Conservation (phyloP, 495 filamentous ascomycete genomes). For the Amniculicola lignicola region DNA sequence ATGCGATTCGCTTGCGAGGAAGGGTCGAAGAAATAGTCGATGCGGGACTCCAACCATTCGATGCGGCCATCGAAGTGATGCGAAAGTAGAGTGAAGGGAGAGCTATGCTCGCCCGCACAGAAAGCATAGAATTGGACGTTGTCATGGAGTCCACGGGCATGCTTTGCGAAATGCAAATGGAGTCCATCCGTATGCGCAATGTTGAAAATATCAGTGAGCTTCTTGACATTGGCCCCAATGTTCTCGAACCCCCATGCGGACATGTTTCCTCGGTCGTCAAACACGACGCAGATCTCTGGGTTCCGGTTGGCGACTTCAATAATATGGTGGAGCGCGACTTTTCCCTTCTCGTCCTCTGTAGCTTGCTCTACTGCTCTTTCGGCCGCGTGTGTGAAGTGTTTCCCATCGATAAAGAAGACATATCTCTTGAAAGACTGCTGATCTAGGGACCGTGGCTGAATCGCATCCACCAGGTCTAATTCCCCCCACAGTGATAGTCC, state of each 20-base stretch:
- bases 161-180: constrained; percentile 62
- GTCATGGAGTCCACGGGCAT: constrained; percentile 45
- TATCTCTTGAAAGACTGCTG: constrained; percentile 53
- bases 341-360: constrained; percentile 57
- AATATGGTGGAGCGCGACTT: constrained; percentile 74
- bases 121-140: constrained; percentile 75
- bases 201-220: constrained; percentile 75
- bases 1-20: constrained; percentile 64
- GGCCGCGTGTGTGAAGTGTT: constrained; percentile 71
- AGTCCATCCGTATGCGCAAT: constrained; percentile 76
- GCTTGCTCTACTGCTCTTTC: constrained; percentile 68
- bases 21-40: constrained; percentile 81
- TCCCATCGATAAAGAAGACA: constrained; percentile 81
- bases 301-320: constrained; percentile 79
- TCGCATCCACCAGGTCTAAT: constrained; percentile 71
- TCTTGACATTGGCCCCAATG: constrained; percentile 69
- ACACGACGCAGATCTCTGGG: constrained; percentile 82
- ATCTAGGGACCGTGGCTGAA: constrained; percentile 56
- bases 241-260: constrained; percentile 94
- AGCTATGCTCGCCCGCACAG: constrained; percentile 55
- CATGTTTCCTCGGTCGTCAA: constrained; percentile 84
- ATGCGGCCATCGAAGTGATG: constrained; percentile 86
- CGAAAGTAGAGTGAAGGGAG: constrained; percentile 69
- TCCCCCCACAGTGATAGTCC: constrained; percentile 76
- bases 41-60: constrained; percentile 71